Conservation (phyloP, 2,329 filamentous ascomycete genomes). For the Berkeleyomyces basicola region DNA sequence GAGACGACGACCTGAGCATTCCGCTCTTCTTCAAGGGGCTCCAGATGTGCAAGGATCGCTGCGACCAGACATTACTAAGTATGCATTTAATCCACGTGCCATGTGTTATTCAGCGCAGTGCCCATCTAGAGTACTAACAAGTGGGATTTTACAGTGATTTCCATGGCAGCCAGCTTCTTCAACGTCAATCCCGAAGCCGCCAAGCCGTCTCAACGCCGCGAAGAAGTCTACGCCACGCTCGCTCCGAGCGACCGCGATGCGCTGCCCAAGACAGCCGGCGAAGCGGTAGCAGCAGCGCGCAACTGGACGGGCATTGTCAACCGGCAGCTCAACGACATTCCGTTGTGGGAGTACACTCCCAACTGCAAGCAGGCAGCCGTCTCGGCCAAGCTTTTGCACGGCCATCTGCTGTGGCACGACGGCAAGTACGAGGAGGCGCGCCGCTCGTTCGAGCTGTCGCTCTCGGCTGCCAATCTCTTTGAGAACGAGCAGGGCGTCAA, state of each 20-base stretch:
- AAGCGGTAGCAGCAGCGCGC: constrained; percentile 3
- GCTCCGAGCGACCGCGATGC: constrained; percentile 7
- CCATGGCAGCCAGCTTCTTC: constrained; percentile 11
- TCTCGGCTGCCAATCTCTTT: constrained; percentile 6
- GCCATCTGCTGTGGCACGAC: constrained; percentile 9
- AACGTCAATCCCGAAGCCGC: constrained; percentile 4
- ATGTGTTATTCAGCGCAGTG: no score
- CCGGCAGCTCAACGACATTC: constrained; percentile 5
- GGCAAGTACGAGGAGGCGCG: constrained; percentile 11
- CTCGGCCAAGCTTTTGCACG: constrained; percentile 6
- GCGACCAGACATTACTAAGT: constrained; percentile 69
- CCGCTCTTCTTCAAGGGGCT: constrained; percentile 79
- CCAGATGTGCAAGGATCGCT: constrained; percentile 46
- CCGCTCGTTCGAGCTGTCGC: constrained; percentile 1
- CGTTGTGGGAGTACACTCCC: not conserved
- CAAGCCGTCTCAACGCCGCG: not conserved
- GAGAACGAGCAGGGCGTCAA: constrained; percentile 2
- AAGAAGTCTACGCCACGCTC: constrained; percentile 6
- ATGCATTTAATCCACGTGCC: constrained; percentile 20
- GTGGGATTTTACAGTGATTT: constrained; percentile 4
- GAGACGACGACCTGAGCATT: constrained; percentile 23
- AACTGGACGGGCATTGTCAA: constrained; percentile 11
- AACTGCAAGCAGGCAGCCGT: constrained; percentile 10
- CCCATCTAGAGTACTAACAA: not conserved
- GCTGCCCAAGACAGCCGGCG: constrained; percentile 5